phyloP scores from a whole-genome alignment of 371 early-diverging fungal species.

The Zopfochytrium polystomum region DNA sequence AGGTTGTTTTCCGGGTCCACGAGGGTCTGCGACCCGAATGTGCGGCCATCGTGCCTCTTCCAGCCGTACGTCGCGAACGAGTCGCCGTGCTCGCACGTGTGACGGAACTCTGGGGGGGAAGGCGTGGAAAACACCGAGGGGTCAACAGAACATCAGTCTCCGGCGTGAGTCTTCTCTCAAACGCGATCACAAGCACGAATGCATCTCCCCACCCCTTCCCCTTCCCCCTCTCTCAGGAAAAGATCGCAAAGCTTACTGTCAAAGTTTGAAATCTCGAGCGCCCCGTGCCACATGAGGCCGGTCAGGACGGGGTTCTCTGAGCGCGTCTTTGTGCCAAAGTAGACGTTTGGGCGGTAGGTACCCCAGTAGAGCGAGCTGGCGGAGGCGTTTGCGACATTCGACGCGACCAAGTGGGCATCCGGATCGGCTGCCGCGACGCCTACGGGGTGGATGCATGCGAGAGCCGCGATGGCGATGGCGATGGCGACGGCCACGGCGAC shows the following conservation, averaged over 20 bases:
- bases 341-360: constrained; percentile 92
- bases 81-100: constrained; percentile 85
- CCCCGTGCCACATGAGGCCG: constrained; percentile 90
- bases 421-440: too few species aligned
- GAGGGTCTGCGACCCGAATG: constrained; percentile 74
- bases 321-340: constrained; percentile 84
- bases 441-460: too few species aligned
- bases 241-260: constrained; percentile 14
- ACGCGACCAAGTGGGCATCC: too few species aligned
- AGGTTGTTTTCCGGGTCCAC: constrained; percentile 69
- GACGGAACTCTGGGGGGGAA: constrained; percentile 61
- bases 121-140: constrained; percentile 1
- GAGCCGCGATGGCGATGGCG: too few species aligned
- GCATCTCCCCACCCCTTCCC: too few species aligned
- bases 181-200: too few species aligned
- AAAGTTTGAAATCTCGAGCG: constrained; percentile 53
- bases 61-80: constrained; percentile 80
- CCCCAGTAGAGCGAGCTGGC: constrained; percentile 81
- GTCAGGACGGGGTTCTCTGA: constrained; percentile 74
- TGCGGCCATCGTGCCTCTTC: constrained; percentile 79
- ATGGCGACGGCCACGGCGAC: too few species aligned
- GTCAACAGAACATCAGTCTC: too few species aligned
- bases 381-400: too few species aligned
- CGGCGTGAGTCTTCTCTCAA: too few species aligned
- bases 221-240: too few species aligned